A percentile compares a stretch with the other conserved stretches of the same genome.
Evolutionary conservation across 2,329 filamentous ascomycete genomes (phyloP).

Genomic region (Cercospora sojina): DNA sequence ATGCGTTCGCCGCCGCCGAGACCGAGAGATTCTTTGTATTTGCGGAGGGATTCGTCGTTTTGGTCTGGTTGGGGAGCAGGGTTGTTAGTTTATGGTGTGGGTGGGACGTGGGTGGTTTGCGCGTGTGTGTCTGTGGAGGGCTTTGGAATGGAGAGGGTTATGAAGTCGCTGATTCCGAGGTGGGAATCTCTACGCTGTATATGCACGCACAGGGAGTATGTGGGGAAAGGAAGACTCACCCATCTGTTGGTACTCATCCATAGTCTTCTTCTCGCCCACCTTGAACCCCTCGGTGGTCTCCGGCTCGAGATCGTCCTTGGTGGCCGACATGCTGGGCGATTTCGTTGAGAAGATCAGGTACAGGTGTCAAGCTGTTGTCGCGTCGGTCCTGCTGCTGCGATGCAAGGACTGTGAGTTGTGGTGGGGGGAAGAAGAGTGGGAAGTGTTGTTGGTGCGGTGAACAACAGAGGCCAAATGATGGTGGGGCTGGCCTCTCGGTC

Average conservation of each 20-base stretch:
- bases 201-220: background rate
- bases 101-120: background rate
- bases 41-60: slow-evolving; percentile 89
- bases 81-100: background rate
- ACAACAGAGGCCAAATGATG: background rate
- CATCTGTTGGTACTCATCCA: slow-evolving; percentile 91
- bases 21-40: slow-evolving; percentile 96
- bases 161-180: background rate
- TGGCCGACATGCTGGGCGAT: slow-evolving; percentile 37
- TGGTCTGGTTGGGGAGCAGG: slow-evolving; percentile 48
- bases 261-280: slow-evolving; percentile 96
- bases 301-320: slow-evolving; percentile 75
- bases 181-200: background rate
- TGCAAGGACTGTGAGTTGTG: background rate
- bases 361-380: background rate
- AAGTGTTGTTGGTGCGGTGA: background rate
- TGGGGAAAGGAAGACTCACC: slow-evolving; percentile 43
- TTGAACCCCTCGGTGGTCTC: slow-evolving; percentile 95
- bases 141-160: background rate
- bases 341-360: background rate
- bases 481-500: background rate
- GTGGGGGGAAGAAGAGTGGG: background rate
- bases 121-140: background rate
- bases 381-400: background rate
- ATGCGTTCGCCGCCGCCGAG: slow-evolving; percentile 62